Evolutionary conservation across 371 early-diverging fungal genomes (phyloP), one percentile per base, ranked within the genome.

Genomic region (Mortierella sp.): DNA sequence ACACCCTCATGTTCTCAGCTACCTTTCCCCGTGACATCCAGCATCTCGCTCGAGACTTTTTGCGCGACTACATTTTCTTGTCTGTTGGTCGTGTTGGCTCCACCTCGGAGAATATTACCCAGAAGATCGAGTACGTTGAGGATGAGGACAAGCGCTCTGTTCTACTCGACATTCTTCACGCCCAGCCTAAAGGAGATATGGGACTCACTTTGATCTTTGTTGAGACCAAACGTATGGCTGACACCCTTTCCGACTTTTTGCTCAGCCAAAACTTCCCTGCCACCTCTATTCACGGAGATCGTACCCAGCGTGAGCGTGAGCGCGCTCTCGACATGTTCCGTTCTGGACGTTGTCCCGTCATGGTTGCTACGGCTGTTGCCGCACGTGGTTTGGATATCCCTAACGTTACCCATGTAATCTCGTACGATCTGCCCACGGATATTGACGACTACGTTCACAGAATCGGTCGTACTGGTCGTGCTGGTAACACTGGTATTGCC

Each of bases 381-480:
- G 97, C 99, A 32, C 94, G 99, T 89, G 99, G 99, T 75, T 86
- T 99, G 32, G 99, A 95, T 85, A 94, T 94, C 61, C 92, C 94
- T 72, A 95, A 95, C 67, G 96, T 96, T 53, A 88, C 93, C 34
- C 96, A 97, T 70, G 96, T 97, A 55, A 89, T 97, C 79, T 96
- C 96, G 84, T 98, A 94, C 82, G 99, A 98, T 76, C 88, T 99
- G 72, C 99, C 99, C 42, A 91, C 90, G 7, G 96, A 97, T 83
- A 91, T 92, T 81, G 95, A 96, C 79, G 98, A 97, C 84, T 99
- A 97, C 85, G 96, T 99, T 66, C 99, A 99, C 86, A 93, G 99
- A 82, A 98, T 99, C 70, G 99, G 99, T 76, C 94, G 99, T 86
- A 99, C 99, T 35, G 99, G 99, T 35, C 97, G 99, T 88, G 98